phyloP scores from a whole-genome alignment of 345 rosid species.

The Salix suchowensis region DNA sequence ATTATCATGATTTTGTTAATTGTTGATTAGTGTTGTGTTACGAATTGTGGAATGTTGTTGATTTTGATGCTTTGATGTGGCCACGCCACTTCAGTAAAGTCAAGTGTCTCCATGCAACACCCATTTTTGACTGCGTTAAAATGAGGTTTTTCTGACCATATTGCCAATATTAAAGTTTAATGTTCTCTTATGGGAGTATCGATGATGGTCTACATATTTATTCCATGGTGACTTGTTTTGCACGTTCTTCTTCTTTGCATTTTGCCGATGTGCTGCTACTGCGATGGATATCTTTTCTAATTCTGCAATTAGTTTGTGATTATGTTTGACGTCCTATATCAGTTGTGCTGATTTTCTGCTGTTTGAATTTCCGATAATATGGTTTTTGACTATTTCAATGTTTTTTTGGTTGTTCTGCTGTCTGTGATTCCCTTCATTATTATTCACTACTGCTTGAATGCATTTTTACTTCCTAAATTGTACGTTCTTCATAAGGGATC shows the following conservation, averaged over 20 bases:
- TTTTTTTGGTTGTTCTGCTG: not conserved
- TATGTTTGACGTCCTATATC: not conserved
- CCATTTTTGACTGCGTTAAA: not conserved
- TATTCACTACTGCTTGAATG: not conserved
- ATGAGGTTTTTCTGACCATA: not conserved
- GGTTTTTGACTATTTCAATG: not conserved
- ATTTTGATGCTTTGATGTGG: not conserved
- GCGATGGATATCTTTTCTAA: not conserved
- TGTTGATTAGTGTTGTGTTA: not conserved
- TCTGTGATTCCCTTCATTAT: not conserved
- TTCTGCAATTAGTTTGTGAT: not conserved
- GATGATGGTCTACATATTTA: not conserved
- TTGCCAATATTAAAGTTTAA: not conserved
- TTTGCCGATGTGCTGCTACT: too few species aligned
- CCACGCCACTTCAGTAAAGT: not conserved
- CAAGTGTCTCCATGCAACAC: not conserved
- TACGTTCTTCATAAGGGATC: not conserved
- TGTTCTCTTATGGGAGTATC: not conserved
- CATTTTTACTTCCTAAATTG: not conserved
- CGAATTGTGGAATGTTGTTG: not conserved
- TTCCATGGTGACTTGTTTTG: not conserved
- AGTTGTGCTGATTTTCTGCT: not conserved
- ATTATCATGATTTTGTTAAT: not conserved
- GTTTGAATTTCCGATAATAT: not conserved
- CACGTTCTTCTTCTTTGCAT: not conserved